phyloP scores from a whole-genome alignment of 148 eudicot genomes.

The Chenopodium suecicum region DNA sequence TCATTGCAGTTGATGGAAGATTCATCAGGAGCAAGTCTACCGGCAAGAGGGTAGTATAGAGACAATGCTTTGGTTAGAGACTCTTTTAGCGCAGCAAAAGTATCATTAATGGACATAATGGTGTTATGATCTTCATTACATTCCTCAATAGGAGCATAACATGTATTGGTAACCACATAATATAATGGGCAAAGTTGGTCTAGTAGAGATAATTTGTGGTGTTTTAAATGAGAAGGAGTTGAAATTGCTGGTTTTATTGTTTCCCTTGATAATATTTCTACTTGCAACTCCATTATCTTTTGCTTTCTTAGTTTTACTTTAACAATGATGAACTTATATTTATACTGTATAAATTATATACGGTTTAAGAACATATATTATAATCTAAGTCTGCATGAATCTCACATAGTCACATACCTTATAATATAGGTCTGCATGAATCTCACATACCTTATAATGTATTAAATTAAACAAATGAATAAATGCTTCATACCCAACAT shows the following conservation, averaged over 20 bases:
- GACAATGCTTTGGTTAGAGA: slow-evolving; percentile 14
- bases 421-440: too few relatives aligned
- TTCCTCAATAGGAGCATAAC: neutral
- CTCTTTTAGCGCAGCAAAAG: neutral
- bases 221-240: slow-evolving; percentile 1
- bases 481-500: too few relatives aligned
- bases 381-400: too few relatives aligned
- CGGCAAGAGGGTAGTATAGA: slow-evolving; percentile 18
- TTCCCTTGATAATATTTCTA: neutral
- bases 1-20: slow-evolving; percentile 6
- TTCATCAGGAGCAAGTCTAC: neutral
- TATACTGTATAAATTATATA: too few relatives aligned
- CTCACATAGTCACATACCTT: too few relatives aligned
- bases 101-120: neutral
- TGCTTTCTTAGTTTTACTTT: too few relatives aligned
- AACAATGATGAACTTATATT: too few relatives aligned
- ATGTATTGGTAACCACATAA: neutral
- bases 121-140: neutral
- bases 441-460: too few relatives aligned
- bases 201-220: slow-evolving; percentile 12
- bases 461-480: too few relatives aligned
- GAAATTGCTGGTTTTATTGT: slow-evolving; percentile 5
- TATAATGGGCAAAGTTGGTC: neutral
- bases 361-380: too few relatives aligned
- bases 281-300: neutral